Conservation (phyloP, 1,284 basidiomycete species). For the Sanghuangporus weigelae region DNA sequence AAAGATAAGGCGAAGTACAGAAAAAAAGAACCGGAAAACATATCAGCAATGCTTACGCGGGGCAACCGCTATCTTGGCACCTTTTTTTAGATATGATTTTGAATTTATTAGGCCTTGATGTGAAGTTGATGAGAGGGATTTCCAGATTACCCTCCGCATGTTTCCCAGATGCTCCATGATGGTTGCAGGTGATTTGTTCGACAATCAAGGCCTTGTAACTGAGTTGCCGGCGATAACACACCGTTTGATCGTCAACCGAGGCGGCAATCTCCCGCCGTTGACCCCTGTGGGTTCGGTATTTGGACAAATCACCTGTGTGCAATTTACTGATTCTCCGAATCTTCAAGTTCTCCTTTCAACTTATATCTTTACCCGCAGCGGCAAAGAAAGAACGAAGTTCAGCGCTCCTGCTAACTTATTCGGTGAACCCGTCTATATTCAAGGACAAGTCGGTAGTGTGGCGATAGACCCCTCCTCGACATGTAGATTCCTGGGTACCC, state of each 20-base stretch:
- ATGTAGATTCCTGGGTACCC: not conserved
- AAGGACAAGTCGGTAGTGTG: not conserved
- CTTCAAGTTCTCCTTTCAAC: not conserved
- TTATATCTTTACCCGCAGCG: not conserved
- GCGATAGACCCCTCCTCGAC: not conserved
- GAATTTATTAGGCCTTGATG: no score
- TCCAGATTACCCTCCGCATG: no score
- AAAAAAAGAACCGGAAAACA: no score
- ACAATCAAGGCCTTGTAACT: no score
- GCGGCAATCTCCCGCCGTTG: not conserved
- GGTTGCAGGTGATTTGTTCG: no score
- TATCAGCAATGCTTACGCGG: no score
- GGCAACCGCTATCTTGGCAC: no score
- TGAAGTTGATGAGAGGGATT: no score
- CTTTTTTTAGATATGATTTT: no score
- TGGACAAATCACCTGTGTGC: not conserved
- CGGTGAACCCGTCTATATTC: not conserved
- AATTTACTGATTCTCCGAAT: not conserved
- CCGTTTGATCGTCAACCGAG: not conserved
- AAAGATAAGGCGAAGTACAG: no score
- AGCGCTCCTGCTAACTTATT: not conserved
- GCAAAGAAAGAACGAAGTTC: not conserved
- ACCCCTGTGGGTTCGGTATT: not conserved
- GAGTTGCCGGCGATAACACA: no score
- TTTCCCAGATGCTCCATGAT: no score